Evolutionary conservation across 352 stramenopile genomes (phyloP).

Genomic region (Pythium angustatum): DNA sequence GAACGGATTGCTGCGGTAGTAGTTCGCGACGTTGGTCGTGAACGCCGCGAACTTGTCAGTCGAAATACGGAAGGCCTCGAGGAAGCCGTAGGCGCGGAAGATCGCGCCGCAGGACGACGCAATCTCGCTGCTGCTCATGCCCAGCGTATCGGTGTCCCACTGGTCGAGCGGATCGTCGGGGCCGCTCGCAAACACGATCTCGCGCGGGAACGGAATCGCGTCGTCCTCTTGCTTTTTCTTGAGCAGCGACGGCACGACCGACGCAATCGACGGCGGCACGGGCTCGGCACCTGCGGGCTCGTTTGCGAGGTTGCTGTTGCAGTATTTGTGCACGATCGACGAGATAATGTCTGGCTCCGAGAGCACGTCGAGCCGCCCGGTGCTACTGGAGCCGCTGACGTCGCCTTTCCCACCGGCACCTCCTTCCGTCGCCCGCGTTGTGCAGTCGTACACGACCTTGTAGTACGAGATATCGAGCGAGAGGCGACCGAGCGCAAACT

Average conservation of each 20-base stretch:
- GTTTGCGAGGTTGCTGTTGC: conserved; percentile 15
- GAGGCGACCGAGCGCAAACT: conserved; percentile 63
- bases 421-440: background rate
- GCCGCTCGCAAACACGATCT: conserved; percentile 44
- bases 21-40: conserved; percentile 43
- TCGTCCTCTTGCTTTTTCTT: conserved; percentile 62
- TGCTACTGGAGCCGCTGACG: background rate
- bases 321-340: conserved; percentile 42
- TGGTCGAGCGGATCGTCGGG: conserved; percentile 51
- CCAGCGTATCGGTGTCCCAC: conserved; percentile 51
- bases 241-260: conserved; percentile 25
- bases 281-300: background rate
- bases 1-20: conserved; percentile 77
- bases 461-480: conserved; percentile 82
- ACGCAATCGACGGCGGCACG: conserved; percentile 10
- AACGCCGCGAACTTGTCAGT: conserved; percentile 41
- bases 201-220: conserved; percentile 53
- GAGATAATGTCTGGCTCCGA: conserved; percentile 38
- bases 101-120: conserved; percentile 27
- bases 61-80: conserved; percentile 41
- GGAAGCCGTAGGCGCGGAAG: conserved; percentile 38
- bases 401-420: background rate
- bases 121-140: conserved; percentile 27
- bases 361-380: conserved; percentile 12
- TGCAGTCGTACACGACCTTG: conserved; percentile 51